Percentiles rank a stretch among this genome's conserved stretches.
Evolutionary conservation across 306 rosid genomes (phyloP).

Genomic region (Acacia confusa): DNA sequence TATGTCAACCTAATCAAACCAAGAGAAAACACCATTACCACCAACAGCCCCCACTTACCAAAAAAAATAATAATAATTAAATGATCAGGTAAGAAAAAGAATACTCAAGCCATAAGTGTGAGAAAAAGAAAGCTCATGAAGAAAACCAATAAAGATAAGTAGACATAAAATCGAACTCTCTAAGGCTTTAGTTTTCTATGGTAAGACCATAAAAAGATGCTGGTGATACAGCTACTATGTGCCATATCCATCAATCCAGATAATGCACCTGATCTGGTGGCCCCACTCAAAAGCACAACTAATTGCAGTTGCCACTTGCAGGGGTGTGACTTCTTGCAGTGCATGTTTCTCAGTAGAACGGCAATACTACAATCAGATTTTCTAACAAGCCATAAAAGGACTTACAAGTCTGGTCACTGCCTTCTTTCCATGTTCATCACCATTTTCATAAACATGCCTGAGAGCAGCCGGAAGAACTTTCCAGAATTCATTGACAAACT

Average conservation of each 20-base stretch:
- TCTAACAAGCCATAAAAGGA: constrained; percentile 16
- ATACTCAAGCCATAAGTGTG: constrained; percentile 12
- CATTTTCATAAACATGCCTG: constrained; percentile 55
- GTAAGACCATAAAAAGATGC: not conserved
- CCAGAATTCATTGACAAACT: constrained; percentile 86
- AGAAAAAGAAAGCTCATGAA: not conserved
- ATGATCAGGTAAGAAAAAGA: not conserved
- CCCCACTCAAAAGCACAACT: not conserved
- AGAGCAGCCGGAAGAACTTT: constrained; percentile 76
- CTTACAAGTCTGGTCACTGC: constrained; percentile 69
- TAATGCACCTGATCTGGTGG: not conserved
- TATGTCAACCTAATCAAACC: constrained; percentile 69
- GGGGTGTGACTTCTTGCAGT: not conserved
- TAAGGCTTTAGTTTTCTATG: not conserved
- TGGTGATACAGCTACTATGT: not conserved
- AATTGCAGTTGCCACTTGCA: not conserved
- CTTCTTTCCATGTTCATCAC: constrained; percentile 69
- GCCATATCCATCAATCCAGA: not conserved
- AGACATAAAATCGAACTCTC: not conserved
- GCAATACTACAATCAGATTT: not conserved
- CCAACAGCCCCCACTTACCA: not conserved
- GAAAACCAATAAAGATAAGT: not conserved
- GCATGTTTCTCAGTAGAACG: not conserved
- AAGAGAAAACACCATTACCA: constrained; percentile 29
- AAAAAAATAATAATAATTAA: constrained; percentile 8